phyloP scores from a whole-genome alignment of 2,329 filamentous ascomycete species.

The Cadophora gregata region DNA sequence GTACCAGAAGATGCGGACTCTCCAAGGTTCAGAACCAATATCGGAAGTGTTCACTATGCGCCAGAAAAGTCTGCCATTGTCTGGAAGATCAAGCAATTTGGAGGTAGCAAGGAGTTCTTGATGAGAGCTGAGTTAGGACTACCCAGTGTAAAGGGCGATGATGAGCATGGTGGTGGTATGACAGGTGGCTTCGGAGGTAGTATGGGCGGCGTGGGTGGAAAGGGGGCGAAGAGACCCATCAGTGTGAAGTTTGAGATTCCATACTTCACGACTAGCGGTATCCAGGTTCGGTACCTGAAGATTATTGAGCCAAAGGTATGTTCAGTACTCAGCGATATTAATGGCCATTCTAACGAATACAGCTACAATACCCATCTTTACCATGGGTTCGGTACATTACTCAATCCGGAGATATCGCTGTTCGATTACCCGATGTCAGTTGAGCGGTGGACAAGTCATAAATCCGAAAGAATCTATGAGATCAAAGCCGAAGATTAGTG shows the following conservation, averaged over 20 bases:
- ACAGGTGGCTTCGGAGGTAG: conserved; percentile 96
- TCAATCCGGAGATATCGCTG: conserved; percentile 95
- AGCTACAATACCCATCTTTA: conserved; percentile 97
- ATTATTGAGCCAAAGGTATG: conserved; percentile 98
- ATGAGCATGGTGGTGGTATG: conserved; percentile 96
- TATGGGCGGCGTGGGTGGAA: conserved; percentile 90
- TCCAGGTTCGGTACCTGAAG: conserved; percentile 97
- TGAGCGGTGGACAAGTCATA: conserved; percentile 24
- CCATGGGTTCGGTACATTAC: conserved; percentile 99
- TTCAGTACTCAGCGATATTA: conserved; percentile 24
- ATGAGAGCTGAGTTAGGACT: conserved; percentile 97
- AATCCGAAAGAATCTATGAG: background rate
- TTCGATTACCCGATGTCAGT: conserved; percentile 79
- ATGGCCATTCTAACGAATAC: conserved; percentile 23
- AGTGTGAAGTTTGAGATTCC: conserved; percentile 99
- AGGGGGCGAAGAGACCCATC: conserved; percentile 91
- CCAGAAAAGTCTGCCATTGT: conserved; percentile 97
- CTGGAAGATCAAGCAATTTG: conserved; percentile 99
- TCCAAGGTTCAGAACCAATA: conserved; percentile 95
- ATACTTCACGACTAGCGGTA: conserved; percentile 99
- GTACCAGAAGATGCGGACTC: conserved; percentile 97
- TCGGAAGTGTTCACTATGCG: conserved; percentile 95
- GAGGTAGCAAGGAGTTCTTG: conserved; percentile 96
- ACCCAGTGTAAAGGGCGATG: conserved; percentile 91
- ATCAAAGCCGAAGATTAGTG: background rate